A percentile compares a stretch with the other conserved stretches of the same genome.
phyloP scores from a whole-genome alignment of 495 filamentous ascomycete species.

The Trichoderma reesei region DNA sequence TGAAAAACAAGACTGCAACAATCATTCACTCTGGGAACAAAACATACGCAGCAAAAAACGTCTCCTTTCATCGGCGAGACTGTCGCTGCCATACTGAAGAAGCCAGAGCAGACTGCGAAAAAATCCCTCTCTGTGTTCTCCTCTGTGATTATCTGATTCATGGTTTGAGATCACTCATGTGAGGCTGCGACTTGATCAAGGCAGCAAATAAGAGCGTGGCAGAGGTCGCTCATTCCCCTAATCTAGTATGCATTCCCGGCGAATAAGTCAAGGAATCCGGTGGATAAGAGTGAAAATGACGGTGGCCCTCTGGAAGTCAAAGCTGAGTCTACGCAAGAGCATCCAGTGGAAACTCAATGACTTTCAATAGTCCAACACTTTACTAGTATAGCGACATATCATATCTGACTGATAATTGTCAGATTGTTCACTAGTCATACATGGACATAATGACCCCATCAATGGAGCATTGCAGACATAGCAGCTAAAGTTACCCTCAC shows the following conservation, averaged over 20 bases:
- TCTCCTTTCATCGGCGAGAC: slow-evolving; percentile 37
- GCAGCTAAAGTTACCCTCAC: too few species aligned
- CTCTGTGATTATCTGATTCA: slow-evolving; percentile 35
- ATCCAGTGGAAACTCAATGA: neutral
- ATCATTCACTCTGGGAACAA: slow-evolving; percentile 47
- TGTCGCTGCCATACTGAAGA: slow-evolving; percentile 37
- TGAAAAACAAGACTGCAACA: slow-evolving; percentile 31
- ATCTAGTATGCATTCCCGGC: neutral
- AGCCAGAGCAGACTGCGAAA: slow-evolving; percentile 47
- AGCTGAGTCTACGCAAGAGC: neutral
- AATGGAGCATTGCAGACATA: too few species aligned
- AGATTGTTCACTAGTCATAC: too few species aligned
- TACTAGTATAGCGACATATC: neutral
- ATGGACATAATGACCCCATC: too few species aligned
- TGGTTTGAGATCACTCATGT: slow-evolving; percentile 17
- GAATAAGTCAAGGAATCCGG: neutral
- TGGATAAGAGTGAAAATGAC: neutral
- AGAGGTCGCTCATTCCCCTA: neutral
- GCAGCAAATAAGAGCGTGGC: neutral
- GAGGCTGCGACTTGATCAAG: neutral
- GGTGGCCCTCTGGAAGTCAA: neutral
- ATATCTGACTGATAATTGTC: neutral
- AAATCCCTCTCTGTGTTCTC: slow-evolving; percentile 39
- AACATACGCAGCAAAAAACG: slow-evolving; percentile 37
- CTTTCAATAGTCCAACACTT: neutral